Evolutionary conservation across 257 asterid genomes (phyloP).

Genomic region (Leonotis leonurus): DNA sequence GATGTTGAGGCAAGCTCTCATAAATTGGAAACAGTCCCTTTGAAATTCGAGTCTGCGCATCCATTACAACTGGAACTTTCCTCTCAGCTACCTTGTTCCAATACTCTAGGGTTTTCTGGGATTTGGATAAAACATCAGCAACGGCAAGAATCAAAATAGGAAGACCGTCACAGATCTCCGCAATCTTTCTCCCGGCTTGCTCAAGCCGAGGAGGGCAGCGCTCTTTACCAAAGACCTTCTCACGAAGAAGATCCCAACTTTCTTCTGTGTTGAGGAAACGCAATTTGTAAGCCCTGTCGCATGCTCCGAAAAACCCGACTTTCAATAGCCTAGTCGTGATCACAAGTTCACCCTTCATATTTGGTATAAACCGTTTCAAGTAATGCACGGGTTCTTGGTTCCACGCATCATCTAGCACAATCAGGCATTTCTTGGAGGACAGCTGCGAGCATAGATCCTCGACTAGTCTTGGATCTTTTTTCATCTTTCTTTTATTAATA

Average conservation of each 20-base stretch:
- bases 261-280: background rate
- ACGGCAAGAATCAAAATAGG: background rate
- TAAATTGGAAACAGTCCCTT: background rate
- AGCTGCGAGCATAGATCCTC: background rate
- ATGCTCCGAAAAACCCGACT: background rate
- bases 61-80: background rate
- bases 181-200: background rate
- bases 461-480: background rate
- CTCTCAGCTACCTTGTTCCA: background rate
- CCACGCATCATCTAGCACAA: background rate
- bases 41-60: background rate
- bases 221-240: background rate
- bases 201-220: background rate
- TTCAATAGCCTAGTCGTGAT: background rate
- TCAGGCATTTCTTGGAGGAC: background rate
- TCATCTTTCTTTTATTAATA: too few relatives aligned
- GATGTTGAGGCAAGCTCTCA: background rate
- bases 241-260: constrained; percentile 1
- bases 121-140: background rate
- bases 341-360: background rate
- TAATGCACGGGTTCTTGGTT: background rate
- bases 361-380: background rate
- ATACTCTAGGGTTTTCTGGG: background rate
- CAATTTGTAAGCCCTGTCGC: background rate
- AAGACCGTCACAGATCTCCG: constrained; percentile 10